Conservation (phyloP, 176 grass and related monocot genomes). For the Zoysia japonica region DNA sequence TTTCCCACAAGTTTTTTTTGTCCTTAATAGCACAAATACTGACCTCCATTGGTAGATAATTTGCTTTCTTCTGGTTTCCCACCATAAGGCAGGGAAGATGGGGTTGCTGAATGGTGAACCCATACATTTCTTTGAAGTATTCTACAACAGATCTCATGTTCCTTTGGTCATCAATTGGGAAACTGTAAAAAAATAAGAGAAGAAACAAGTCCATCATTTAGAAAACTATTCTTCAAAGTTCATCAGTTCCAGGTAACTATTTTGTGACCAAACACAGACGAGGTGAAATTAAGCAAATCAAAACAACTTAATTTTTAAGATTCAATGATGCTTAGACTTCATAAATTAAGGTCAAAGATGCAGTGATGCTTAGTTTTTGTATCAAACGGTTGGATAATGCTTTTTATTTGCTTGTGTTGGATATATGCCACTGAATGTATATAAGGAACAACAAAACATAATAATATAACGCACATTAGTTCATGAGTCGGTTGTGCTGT, state of each 20-base stretch:
- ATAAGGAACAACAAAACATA: not conserved
- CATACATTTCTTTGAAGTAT: conserved; percentile 99
- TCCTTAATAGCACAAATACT: conserved; percentile 7
- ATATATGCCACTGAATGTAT: not conserved
- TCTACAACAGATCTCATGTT: conserved; percentile 99
- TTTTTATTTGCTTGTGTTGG: not conserved
- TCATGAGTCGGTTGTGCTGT: conserved; percentile 91
- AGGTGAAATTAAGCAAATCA: not conserved
- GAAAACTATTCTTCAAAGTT: not conserved
- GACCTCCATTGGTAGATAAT: conserved; percentile 99
- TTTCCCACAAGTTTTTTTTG: not conserved
- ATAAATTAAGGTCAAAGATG: not conserved
- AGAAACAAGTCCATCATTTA: conserved; percentile 14
- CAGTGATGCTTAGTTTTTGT: not conserved
- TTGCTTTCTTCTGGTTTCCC: conserved; percentile 97
- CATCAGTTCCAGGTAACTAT: not conserved
- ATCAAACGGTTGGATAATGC: conserved; percentile 1
- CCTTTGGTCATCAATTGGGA: conserved; percentile 99
- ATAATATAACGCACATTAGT: conserved; percentile 65
- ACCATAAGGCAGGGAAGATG: conserved; percentile 98
- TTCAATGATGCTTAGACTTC: not conserved
- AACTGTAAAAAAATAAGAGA: conserved; percentile 49
- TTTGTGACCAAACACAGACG: not conserved
- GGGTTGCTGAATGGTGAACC: conserved; percentile 87
- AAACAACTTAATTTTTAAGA: not conserved